Base-by-base conservation (phyloP, 306 rosid species). In the Castanea mollissima region DNA sequence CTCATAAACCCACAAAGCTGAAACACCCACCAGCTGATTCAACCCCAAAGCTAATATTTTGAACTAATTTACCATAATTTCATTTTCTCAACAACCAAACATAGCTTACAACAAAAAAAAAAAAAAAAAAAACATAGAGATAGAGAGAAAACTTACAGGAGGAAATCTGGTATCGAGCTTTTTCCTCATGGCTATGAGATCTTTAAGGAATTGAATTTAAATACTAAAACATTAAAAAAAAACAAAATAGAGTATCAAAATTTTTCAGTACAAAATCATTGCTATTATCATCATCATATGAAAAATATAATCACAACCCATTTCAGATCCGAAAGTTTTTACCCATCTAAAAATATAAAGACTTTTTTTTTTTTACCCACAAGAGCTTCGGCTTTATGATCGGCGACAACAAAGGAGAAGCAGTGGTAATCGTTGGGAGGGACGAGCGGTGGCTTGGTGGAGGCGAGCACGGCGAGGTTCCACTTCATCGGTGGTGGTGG, bases 161-260 rank as follows among this genome's bases (percentile, higher is more conserved):
- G 98, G 98, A 76, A 94, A 94, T 83, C 98, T 96, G 69, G 97
- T 94, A 79, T 92, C 97, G 77, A 92, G 97, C 89, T 92, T 94
- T 91, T 94, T 94, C 98, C 86, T 92, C 98, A 94, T 94, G 83
- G 87, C 16, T 82, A 86, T 68, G 84, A 82, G 88, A 89, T 83
- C 80, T 41, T 41, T 62, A 69, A 79, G 32, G 51, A 72, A 77
- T 75, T 21, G 57, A 85, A 76, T 74, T 74, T 67, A 77, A 63
- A 60, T 49, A 73, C 27, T 56, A 69, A 74, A 69, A 19, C 58
- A 51, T 76, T n/a, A n/a, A 65, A n/a, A 8, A 84, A n/a, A 8
- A 84, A 79, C 23, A 52, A 51, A 74, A 68, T 81, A 44, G 62
- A 46, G 64, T 78, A 71, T 80, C 56, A 32, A 76, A 75, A 71